Evolutionary conservation across 1,284 basidiomycete genomes (phyloP).

Genomic region (Marasmius oreades): DNA sequence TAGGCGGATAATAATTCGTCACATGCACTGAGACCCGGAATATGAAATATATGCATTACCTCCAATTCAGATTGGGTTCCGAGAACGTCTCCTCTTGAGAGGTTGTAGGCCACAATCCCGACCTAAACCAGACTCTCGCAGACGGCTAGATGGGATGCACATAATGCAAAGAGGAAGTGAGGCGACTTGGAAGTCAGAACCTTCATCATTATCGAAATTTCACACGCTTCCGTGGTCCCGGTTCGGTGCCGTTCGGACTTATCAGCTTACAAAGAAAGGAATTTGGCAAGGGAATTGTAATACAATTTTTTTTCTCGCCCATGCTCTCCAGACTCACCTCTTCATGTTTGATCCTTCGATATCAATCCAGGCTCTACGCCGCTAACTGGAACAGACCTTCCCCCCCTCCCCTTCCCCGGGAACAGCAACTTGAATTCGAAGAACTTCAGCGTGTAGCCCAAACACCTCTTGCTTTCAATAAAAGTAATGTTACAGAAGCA

Average conservation of each 20-base stretch:
- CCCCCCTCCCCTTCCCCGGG: slow-evolving; percentile 66
- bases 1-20: not conserved
- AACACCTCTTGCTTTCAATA: slow-evolving; percentile 31
- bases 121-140: too few species aligned
- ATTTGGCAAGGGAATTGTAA: too few species aligned
- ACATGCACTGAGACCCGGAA: not conserved
- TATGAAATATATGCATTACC: not conserved
- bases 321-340: not conserved
- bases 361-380: not conserved
- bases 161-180: too few species aligned
- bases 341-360: not conserved
- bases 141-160: too few species aligned
- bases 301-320: too few species aligned
- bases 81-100: too few species aligned
- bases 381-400: slow-evolving; percentile 50
- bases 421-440: slow-evolving; percentile 76
- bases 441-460: slow-evolving; percentile 62
- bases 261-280: too few species aligned
- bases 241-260: too few species aligned
- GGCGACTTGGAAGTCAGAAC: too few species aligned
- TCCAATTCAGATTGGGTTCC: not conserved
- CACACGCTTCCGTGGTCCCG: too few species aligned
- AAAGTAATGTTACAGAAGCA: slow-evolving; percentile 29
- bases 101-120: too few species aligned
- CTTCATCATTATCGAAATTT: too few species aligned